Percentiles rank a stretch among this genome's conserved stretches.
These are phyloP conservation scores for Rasamsonia emersonii DNA, from an alignment of 2,329 filamentous ascomycete species.

Conservation along the genomic window DNA sequence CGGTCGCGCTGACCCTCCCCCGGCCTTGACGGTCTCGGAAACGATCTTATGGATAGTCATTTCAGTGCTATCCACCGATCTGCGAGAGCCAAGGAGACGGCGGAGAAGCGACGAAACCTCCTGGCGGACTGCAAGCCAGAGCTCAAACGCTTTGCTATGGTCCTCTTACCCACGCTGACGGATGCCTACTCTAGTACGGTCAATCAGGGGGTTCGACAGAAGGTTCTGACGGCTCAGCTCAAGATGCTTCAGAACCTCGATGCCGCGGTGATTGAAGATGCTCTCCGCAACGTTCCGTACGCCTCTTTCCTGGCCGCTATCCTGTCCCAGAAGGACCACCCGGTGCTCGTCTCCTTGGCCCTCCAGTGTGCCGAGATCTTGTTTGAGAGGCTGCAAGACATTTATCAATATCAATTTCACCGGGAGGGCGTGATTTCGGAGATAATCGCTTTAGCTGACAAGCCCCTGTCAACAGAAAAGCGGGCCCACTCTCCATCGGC, in stretches of 20 bases:
- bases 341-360: conserved; percentile 74
- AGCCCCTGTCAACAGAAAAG: conserved; percentile 20
- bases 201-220: conserved; percentile 87
- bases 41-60: conserved; percentile 39
- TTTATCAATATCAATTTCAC: conserved; percentile 95
- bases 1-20: conserved; percentile 41
- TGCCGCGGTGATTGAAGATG: conserved; percentile 71
- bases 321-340: conserved; percentile 87
- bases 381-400: conserved; percentile 69
- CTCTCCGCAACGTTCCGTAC: conserved; percentile 80
- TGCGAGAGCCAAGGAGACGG: conserved; percentile 43
- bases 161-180: conserved; percentile 87
- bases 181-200: conserved; percentile 97
- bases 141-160: conserved; percentile 84
- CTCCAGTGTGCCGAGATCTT: conserved; percentile 85
- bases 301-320: conserved; percentile 94
- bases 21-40: conserved; percentile 39
- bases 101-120: conserved; percentile 72
- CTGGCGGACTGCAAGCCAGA: conserved; percentile 75
- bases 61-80: conserved; percentile 31
- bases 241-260: conserved; percentile 98
- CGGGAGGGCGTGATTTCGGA: conserved; percentile 92
- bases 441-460: conserved; percentile 67
- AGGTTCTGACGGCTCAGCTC: conserved; percentile 87
- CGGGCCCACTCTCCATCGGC: conserved; percentile 10